Evolutionary conservation across 31 red algal species (phyloP).

Genomic region (Asparagopsis taxiformis): DNA sequence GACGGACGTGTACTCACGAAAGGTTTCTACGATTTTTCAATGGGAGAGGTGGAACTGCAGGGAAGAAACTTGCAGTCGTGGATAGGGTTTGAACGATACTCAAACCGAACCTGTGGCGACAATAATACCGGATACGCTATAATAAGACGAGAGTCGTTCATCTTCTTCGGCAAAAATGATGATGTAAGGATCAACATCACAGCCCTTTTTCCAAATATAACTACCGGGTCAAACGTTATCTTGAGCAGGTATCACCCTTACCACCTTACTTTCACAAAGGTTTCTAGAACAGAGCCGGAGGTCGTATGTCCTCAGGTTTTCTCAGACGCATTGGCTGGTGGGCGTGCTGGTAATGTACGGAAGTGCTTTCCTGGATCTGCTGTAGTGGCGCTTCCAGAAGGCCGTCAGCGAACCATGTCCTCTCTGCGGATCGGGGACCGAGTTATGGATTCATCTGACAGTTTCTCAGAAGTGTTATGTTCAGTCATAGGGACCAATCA

Average conservation of each 20-base stretch:
- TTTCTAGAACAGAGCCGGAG: slow-evolving; percentile 3
- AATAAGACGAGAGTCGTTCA: slow-evolving; percentile 1
- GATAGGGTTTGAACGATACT: slow-evolving; percentile 34
- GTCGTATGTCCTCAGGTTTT: slow-evolving; percentile 30
- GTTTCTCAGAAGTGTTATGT: slow-evolving; percentile 20
- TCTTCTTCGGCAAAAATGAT: slow-evolving; percentile 36
- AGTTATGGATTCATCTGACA: slow-evolving; percentile 2
- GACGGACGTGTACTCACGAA: background rate
- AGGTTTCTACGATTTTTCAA: slow-evolving; percentile 37
- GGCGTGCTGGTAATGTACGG: background rate
- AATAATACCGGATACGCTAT: background rate
- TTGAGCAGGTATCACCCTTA: slow-evolving; percentile 22
- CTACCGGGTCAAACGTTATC: slow-evolving; percentile 5
- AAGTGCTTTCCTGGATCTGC: slow-evolving; percentile 34
- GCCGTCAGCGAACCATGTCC: background rate
- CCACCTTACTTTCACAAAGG: slow-evolving; percentile 18
- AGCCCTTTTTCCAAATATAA: slow-evolving; percentile 1
- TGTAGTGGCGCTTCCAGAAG: background rate
- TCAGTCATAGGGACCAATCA: slow-evolving; percentile 22
- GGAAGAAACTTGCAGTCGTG: slow-evolving; percentile 5
- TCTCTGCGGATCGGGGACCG: slow-evolving; percentile 20
- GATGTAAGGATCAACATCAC: slow-evolving; percentile 15
- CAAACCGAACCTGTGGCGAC: slow-evolving; percentile 13
- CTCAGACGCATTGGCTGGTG: background rate
- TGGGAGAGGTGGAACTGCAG: background rate